Conservation (phyloP, 1,139 yeast species). For the Hansenula anomala region DNA sequence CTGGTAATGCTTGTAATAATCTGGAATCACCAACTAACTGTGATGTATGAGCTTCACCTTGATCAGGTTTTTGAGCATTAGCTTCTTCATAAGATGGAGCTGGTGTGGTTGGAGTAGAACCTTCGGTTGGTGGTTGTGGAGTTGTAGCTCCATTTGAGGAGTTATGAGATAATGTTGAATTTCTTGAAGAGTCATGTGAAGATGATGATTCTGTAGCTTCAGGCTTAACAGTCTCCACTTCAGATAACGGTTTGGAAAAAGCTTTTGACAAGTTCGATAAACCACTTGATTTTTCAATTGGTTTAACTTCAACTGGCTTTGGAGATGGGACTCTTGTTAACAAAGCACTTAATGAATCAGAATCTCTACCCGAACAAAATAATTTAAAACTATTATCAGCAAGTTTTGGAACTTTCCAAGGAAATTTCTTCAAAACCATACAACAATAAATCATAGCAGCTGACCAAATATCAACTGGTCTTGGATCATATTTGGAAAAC, state of each 20-base stretch:
- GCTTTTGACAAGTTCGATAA: slow-evolving; percentile 22
- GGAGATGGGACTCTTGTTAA: slow-evolving; percentile 34
- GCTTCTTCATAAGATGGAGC: slow-evolving; percentile 7
- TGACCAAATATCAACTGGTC: slow-evolving; percentile 95
- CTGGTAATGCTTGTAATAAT: slow-evolving; percentile 63
- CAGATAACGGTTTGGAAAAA: slow-evolving; percentile 30
- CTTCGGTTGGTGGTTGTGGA: slow-evolving; percentile 1
- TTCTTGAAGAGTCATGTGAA: background rate
- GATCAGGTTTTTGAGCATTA: slow-evolving; percentile 6
- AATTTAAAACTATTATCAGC: slow-evolving; percentile 77
- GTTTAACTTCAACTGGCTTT: slow-evolving; percentile 25
- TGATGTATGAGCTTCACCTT: slow-evolving; percentile 22
- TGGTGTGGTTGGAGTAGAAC: slow-evolving; percentile 3
- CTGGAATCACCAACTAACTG: slow-evolving; percentile 66
- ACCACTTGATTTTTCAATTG: slow-evolving; percentile 11
- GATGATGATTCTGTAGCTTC: background rate
- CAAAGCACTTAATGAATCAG: slow-evolving; percentile 34
- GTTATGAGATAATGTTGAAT: slow-evolving; percentile 3
- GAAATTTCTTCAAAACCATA: slow-evolving; percentile 90
- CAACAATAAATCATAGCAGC: slow-evolving; percentile 90
- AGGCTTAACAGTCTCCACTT: slow-evolving; percentile 8
- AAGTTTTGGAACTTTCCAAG: slow-evolving; percentile 94
- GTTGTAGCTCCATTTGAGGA: background rate
- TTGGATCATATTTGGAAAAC: slow-evolving; percentile 76
- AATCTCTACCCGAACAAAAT: slow-evolving; percentile 39